A percentile compares a stretch with the other conserved stretches of the same genome.
phyloP scores from a whole-genome alignment of 352 stramenopile species.

The Phytophthora constricta region DNA sequence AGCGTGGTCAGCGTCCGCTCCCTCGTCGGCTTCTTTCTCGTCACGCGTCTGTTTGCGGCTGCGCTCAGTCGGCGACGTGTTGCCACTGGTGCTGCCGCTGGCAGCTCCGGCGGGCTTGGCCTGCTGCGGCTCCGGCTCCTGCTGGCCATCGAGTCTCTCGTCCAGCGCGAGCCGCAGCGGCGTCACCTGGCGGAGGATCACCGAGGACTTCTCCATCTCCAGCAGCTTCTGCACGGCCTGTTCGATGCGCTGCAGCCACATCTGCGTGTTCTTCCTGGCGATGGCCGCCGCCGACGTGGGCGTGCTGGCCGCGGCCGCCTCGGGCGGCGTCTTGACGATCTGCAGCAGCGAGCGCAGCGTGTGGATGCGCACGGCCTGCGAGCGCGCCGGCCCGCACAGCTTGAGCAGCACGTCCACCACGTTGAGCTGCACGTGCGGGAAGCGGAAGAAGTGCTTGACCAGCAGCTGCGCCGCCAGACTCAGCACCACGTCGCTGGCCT shows the following conservation, averaged over 20 bases:
- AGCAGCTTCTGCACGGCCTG: constrained; percentile 44
- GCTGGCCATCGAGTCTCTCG: constrained; percentile 31
- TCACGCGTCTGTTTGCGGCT: constrained; percentile 35
- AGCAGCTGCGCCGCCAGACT: constrained; percentile 77
- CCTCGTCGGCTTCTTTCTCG: constrained; percentile 17
- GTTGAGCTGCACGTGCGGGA: constrained; percentile 79
- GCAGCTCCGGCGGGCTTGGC: neutral
- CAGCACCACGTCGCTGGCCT: constrained; percentile 56
- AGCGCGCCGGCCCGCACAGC: constrained; percentile 45
- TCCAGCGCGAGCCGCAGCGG: constrained; percentile 58
- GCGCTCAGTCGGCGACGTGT: constrained; percentile 22
- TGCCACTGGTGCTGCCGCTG: constrained; percentile 4
- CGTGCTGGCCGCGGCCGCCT: constrained; percentile 29
- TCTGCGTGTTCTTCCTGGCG: constrained; percentile 40
- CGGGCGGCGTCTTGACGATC: constrained; percentile 59
- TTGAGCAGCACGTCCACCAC: constrained; percentile 69
- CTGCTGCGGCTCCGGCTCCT: constrained; percentile 2
- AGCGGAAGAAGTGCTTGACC: constrained; percentile 81
- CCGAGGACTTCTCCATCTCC: constrained; percentile 53
- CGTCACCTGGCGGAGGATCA: constrained; percentile 70
- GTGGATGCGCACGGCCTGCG: constrained; percentile 78
- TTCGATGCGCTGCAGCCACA: constrained; percentile 53
- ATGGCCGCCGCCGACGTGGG: constrained; percentile 30
- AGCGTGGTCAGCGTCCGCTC: neutral
- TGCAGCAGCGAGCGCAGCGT: constrained; percentile 71